phyloP scores from a whole-genome alignment of 345 rosid genomes.

The Gossypium anomalum region DNA sequence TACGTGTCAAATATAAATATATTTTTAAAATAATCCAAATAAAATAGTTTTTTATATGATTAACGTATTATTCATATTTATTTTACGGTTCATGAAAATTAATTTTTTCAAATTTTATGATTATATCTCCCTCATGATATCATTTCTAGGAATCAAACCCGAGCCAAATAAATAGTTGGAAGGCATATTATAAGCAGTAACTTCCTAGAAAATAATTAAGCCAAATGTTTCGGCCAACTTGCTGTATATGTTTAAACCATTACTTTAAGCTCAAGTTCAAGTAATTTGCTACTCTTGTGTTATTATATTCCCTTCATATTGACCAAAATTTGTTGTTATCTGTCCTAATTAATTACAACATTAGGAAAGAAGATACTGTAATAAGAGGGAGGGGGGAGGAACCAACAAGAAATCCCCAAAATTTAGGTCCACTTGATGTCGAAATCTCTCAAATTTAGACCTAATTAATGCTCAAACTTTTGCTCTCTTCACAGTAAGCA shows the following conservation, averaged over 20 bases:
- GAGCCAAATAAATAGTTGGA: background rate
- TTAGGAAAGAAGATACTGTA: background rate
- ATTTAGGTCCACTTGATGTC: background rate
- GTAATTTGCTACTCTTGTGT: background rate
- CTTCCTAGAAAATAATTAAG: background rate
- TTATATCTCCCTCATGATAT: no score
- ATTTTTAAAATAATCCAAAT: no score
- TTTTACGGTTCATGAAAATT: no score
- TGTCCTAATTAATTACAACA: background rate
- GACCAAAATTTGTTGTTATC: background rate
- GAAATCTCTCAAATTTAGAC: background rate
- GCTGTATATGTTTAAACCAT: background rate
- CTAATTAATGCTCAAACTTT: background rate
- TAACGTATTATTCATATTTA: no score
- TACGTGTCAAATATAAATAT: no score
- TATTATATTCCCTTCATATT: background rate
- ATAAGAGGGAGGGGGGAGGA: no score
- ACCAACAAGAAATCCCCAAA: background rate
- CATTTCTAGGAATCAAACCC: no score
- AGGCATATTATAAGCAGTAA: background rate
- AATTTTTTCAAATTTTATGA: no score
- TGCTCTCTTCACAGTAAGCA: background rate
- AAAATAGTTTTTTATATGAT: no score
- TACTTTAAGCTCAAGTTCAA: conserved; percentile 1
- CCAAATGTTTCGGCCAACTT: background rate